These are phyloP conservation scores for Penicillium robsamsonii DNA, from an alignment of 495 filamentous ascomycete species.

Conservation along the genomic window DNA sequence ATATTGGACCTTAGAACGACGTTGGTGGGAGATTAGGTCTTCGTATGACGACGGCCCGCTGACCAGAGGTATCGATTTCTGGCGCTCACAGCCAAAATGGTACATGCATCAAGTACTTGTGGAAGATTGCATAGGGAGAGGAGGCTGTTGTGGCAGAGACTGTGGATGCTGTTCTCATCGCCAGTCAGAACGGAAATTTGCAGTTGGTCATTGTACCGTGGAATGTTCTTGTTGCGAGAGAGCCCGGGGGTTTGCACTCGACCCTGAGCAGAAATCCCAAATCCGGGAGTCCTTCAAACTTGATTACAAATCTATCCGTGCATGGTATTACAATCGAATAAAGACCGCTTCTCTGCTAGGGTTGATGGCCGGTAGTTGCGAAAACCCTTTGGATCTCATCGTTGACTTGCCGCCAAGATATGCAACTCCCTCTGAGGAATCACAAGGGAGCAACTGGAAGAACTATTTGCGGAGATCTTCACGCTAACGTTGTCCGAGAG, in stretches of 20 bases:
- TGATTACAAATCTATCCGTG: background rate
- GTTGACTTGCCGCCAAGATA: conserved; percentile 4
- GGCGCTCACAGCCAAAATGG: conserved; percentile 9
- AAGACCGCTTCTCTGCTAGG: conserved; percentile 4
- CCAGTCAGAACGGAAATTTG: conserved; percentile 1
- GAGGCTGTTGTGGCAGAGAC: conserved; percentile 8
- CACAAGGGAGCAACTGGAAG: background rate
- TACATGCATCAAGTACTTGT: conserved; percentile 10
- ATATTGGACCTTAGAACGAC: background rate
- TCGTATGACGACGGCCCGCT: conserved; percentile 1
- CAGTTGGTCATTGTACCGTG: conserved; percentile 9
- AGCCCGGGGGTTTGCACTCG: conserved; percentile 4
- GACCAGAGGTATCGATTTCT: conserved; percentile 7
- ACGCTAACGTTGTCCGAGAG: background rate
- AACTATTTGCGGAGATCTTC: background rate
- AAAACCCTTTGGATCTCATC: conserved; percentile 11
- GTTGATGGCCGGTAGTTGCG: conserved; percentile 3
- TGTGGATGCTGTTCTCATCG: conserved; percentile 10
- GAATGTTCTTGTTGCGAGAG: conserved; percentile 11
- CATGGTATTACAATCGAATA: background rate
- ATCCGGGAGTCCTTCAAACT: background rate
- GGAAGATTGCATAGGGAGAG: conserved; percentile 8
- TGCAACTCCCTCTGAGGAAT: conserved; percentile 1
- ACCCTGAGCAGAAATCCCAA: background rate
- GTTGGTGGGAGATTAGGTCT: conserved; percentile 4